phyloP scores from a whole-genome alignment of 495 filamentous ascomycete genomes.

The Hypomontagnella submonticulosa region DNA sequence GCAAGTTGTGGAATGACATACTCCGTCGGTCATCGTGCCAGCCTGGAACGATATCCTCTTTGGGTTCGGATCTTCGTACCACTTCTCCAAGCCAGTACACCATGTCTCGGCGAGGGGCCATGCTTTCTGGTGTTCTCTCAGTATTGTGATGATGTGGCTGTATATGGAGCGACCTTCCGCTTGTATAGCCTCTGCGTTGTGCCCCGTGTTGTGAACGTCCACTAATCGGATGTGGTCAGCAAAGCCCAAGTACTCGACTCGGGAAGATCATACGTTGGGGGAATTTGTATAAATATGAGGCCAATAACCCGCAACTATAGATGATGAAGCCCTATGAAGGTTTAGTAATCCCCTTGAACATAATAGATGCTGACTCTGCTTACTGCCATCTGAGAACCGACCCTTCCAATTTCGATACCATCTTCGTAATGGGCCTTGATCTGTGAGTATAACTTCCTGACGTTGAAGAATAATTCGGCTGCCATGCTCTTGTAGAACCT shows the following conservation, averaged over 20 bases:
- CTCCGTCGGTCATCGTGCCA: conserved; percentile 61
- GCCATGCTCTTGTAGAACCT: conserved; percentile 59
- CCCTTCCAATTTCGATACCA: conserved; percentile 53
- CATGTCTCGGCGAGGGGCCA: conserved; percentile 60
- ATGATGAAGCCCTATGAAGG: conserved; percentile 57
- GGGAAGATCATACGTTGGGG: conserved; percentile 50
- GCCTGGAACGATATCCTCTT: conserved; percentile 47
- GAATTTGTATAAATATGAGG: conserved; percentile 59
- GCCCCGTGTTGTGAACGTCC: conserved; percentile 52
- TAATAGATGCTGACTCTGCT: conserved; percentile 24
- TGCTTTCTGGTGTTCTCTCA: conserved; percentile 54
- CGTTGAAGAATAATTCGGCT: conserved; percentile 58
- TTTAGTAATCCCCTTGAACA: conserved; percentile 2
- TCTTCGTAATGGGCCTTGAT: conserved; percentile 59
- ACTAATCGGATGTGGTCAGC: conserved; percentile 12
- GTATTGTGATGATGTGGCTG: conserved; percentile 51
- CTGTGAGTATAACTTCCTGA: conserved; percentile 57
- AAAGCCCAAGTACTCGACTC: not conserved
- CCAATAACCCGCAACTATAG: conserved; percentile 62
- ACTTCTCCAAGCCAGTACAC: conserved; percentile 57
- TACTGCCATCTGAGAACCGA: conserved; percentile 63
- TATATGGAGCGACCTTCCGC: conserved; percentile 54
- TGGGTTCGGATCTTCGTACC: conserved; percentile 51
- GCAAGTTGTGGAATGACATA: conserved; percentile 33
- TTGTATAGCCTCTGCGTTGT: conserved; percentile 44